Evolutionary conservation across 805 yeast genomes (phyloP).

Genomic region (Saturnispora kantuleensis): DNA sequence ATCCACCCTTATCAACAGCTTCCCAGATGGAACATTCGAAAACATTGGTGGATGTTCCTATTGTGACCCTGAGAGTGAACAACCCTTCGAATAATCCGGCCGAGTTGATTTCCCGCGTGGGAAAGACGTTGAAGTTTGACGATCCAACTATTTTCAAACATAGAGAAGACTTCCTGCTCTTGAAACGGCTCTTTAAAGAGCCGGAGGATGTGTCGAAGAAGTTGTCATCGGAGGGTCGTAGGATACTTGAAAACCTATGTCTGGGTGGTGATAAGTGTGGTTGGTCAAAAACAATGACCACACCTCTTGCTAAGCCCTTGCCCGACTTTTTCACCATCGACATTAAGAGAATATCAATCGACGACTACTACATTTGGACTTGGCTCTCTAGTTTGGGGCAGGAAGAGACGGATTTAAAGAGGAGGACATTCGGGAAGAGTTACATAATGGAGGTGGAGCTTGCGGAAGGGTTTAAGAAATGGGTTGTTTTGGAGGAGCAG

Average conservation of each 20-base stretch:
- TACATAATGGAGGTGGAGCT: constrained; percentile 73
- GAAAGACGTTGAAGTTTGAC: constrained; percentile 55
- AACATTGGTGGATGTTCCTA: constrained; percentile 27
- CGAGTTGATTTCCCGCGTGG: constrained; percentile 51
- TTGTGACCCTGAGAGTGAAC: constrained; percentile 30
- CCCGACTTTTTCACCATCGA: constrained; percentile 32
- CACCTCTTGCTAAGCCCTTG: constrained; percentile 11
- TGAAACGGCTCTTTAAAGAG: constrained; percentile 62
- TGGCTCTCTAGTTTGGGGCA: constrained; percentile 73
- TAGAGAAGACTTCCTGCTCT: constrained; percentile 65
- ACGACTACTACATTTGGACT: constrained; percentile 86
- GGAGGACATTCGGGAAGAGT: constrained; percentile 69
- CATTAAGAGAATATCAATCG: constrained; percentile 60
- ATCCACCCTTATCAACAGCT: constrained; percentile 54
- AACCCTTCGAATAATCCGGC: constrained; percentile 37
- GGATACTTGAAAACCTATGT: constrained; percentile 37
- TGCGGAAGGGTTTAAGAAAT: constrained; percentile 63
- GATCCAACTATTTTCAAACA: constrained; percentile 61
- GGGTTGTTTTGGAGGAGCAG: constrained; percentile 69
- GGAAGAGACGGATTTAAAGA: constrained; percentile 58
- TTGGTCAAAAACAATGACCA: constrained; percentile 28
- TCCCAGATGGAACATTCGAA: constrained; percentile 17
- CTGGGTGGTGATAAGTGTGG: constrained; percentile 26
- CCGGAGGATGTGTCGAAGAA: constrained; percentile 46
- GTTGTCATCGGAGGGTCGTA: constrained; percentile 63